These are phyloP conservation scores for Otatea glauca DNA, from an alignment of 176 grass and related monocot species.

Conservation along the genomic window DNA sequence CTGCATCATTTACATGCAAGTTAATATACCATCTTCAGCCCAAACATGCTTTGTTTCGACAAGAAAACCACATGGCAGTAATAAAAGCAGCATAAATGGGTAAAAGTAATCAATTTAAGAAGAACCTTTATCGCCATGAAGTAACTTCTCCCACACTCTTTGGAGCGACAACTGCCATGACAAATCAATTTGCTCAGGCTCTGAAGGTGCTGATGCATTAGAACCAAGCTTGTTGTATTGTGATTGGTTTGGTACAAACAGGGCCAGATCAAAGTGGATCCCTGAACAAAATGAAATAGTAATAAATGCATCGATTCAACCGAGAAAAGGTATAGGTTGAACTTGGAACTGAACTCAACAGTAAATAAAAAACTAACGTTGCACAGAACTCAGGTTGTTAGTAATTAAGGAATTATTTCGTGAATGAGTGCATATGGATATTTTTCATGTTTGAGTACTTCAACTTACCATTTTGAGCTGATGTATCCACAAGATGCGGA, in stretches of 20 bases:
- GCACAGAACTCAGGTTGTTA: background rate
- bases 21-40: slow-evolving; percentile 1
- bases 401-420: background rate
- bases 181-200: slow-evolving; percentile 81
- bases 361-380: background rate
- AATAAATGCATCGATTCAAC: slow-evolving; percentile 17
- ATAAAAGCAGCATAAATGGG: slow-evolving; percentile 16
- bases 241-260: slow-evolving; percentile 97
- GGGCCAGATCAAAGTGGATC: slow-evolving; percentile 66
- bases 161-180: slow-evolving; percentile 89
- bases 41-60: background rate
- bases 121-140: slow-evolving; percentile 61
- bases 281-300: slow-evolving; percentile 57
- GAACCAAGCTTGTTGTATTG: slow-evolving; percentile 86
- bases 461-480: slow-evolving; percentile 68
- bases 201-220: slow-evolving; percentile 67
- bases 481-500: slow-evolving; percentile 67
- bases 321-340: background rate
- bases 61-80: background rate
- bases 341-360: background rate
- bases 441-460: background rate
- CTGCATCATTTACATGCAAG: slow-evolving; percentile 45
- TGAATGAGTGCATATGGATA: slow-evolving; percentile 11
- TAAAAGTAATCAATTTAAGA: background rate
- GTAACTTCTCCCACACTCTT: slow-evolving; percentile 81